Base-by-base conservation (phyloP, 768 basidiomycete genomes). In the Kwoniella bestiolae region DNA sequence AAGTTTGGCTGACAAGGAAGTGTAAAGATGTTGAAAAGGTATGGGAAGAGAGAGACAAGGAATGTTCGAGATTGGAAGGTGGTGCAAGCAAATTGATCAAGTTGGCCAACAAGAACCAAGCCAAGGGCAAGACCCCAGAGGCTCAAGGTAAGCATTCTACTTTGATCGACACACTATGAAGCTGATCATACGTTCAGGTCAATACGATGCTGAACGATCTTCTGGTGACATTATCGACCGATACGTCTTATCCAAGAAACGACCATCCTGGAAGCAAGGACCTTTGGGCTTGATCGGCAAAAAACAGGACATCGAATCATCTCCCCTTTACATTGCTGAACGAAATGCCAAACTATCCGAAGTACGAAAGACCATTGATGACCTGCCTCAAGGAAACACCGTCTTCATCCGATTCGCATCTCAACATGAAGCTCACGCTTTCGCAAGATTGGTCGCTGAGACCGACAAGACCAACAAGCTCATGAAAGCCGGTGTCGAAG, bases 371-470 rank as follows among this genome's bases (percentile, higher is more conserved):
- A 66, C 73, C 45, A 67, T 65, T 26, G 69, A 74, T 18, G 21
- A 51, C 14, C 58, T 72, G 7, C 49, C 56, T 21, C 63, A 67
- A 23, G 78, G 76, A 25, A 81, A 79, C 70, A 79, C 79, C 41
- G 78, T 76, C 23, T 81, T 76, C 63, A 57, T 81, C 47, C 64
- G 78, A 60, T 81, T 81, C 70, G 67, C 63, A 31, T 72, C 65
- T 38, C 80, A 82, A 66, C 67, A 72, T 57, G 80, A 79, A 29
- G 81, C 81, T 31, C 80, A 81, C 66, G 66, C 76, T 3, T 80
- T 80, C 61, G 79, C 78, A 25, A 68, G 78, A 34, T 51, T 70
- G 23, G 69, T 77, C n/a, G 60, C 68, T 28, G 50, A 51, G 16
- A 75, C 76, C 63, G 73, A 76, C 70, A 77, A 81, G 59, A 67